Percentiles rank a stretch among this genome's conserved stretches.
Evolutionary conservation across 164 flowering plant species (phyloP).

Genomic region (Piper longum): DNA sequence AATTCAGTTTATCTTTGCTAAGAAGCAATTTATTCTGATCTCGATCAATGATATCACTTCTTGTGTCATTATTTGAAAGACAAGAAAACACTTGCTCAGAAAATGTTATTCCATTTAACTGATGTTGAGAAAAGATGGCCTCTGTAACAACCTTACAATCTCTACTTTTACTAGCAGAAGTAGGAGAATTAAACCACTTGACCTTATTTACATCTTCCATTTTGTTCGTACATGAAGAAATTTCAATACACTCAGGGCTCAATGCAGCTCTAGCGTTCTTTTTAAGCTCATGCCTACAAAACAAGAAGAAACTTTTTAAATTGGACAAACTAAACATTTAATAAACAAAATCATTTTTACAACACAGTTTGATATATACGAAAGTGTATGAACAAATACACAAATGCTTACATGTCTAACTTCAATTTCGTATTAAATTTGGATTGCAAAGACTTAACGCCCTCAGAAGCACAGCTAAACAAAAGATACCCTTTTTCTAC

Average conservation of each 20-base stretch:
- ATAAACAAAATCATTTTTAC: too few species aligned
- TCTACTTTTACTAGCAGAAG: conserved; percentile 11
- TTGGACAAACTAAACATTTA: too few species aligned
- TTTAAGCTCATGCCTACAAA: conserved; percentile 23
- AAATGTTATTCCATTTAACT: conserved; percentile 18
- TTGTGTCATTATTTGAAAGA: conserved; percentile 23
- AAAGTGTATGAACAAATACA: background rate
- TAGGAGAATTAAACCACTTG: conserved; percentile 11
- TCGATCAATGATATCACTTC: conserved; percentile 24
- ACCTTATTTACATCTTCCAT: conserved; percentile 17
- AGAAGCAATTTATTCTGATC: conserved; percentile 12
- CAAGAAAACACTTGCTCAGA: conserved; percentile 18
- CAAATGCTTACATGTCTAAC: conserved; percentile 30
- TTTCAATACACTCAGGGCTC: conserved; percentile 12
- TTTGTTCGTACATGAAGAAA: conserved; percentile 13
- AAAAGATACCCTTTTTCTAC: conserved; percentile 9
- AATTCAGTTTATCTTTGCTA: conserved; percentile 19
- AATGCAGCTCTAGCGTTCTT: conserved; percentile 15
- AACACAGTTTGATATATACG: too few species aligned
- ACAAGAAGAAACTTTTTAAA: conserved; percentile 1
- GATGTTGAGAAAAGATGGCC: conserved; percentile 20
- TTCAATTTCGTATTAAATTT: conserved; percentile 13
- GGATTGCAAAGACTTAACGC: conserved; percentile 11
- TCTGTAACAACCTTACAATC: conserved; percentile 22
- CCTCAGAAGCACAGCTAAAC: conserved; percentile 6